Evolutionary conservation across 192 early-diverging fungal genomes (phyloP).

Genomic region (Entomortierella lignicola): DNA sequence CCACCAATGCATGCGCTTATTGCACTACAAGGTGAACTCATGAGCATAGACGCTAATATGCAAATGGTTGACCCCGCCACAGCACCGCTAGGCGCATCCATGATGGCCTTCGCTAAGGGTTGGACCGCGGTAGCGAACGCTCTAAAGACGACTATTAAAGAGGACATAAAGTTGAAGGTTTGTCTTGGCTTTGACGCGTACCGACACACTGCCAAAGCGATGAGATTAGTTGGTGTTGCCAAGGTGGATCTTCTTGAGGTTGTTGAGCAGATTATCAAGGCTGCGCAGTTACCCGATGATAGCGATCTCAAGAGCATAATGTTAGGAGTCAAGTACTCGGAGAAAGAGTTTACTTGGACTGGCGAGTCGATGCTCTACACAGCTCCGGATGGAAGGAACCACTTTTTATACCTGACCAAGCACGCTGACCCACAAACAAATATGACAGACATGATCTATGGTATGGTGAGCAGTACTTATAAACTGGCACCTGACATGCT

Average conservation of each 20-base stretch:
- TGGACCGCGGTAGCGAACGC: conserved; percentile 18
- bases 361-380: conserved; percentile 16
- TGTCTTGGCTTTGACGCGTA: conserved; percentile 23
- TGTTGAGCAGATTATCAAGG: conserved; percentile 11
- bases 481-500: conserved; percentile 18
- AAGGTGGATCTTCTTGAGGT: not conserved
- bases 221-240: conserved; percentile 3
- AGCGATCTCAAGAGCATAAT: conserved; percentile 13
- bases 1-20: not conserved
- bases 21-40: not conserved
- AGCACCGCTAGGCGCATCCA: conserved; percentile 2
- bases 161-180: conserved; percentile 3
- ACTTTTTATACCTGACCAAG: conserved; percentile 16
- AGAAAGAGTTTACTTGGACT: conserved; percentile 16
- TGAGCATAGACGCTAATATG: not conserved
- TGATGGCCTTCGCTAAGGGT: conserved; percentile 12
- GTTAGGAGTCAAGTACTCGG: conserved; percentile 22
- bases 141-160: not conserved
- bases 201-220: conserved; percentile 2
- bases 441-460: not conserved
- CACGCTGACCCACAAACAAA: not conserved
- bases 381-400: not conserved
- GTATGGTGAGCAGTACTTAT: not conserved
- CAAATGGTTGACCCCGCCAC: conserved; percentile 5
- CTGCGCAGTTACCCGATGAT: conserved; percentile 1